Evolutionary conservation across 805 yeast genomes (phyloP).

Genomic region (Saccharomycopsis lassenensis): DNA sequence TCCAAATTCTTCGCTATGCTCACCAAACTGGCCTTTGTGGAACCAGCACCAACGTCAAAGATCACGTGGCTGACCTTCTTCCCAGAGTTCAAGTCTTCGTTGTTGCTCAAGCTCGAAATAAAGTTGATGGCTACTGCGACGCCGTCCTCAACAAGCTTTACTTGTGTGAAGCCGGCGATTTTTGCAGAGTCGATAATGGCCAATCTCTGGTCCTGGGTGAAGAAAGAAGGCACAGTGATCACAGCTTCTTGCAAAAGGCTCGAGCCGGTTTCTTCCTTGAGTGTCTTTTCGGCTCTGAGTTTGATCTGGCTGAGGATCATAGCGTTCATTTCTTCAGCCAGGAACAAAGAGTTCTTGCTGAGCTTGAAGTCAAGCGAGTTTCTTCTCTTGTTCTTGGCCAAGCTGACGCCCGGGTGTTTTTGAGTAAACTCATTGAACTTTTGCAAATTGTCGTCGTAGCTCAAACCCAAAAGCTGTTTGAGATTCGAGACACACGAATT

Average conservation of each 20-base stretch:
- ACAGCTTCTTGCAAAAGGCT: slow-evolving; percentile 55
- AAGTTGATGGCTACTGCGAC: slow-evolving; percentile 82
- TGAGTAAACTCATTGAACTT: too few relatives aligned
- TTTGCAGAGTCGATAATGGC: slow-evolving; percentile 65
- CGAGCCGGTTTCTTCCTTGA: slow-evolving; percentile 42
- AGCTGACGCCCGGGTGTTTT: slow-evolving; percentile 54
- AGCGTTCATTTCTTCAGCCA: slow-evolving; percentile 72
- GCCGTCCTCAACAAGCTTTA: slow-evolving; percentile 73
- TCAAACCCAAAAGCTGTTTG: slow-evolving; percentile 63
- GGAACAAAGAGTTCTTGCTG: slow-evolving; percentile 30
- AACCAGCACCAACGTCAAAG: slow-evolving; percentile 89
- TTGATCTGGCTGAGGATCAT: slow-evolving; percentile 67
- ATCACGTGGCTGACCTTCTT: slow-evolving; percentile 50
- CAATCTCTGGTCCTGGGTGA: slow-evolving; percentile 49
- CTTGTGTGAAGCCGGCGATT: slow-evolving; percentile 53
- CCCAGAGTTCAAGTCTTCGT: slow-evolving; percentile 26
- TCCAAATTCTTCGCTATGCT: slow-evolving; percentile 31
- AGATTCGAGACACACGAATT: slow-evolving; percentile 51
- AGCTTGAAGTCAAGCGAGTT: slow-evolving; percentile 46
- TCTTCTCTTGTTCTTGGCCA: slow-evolving; percentile 34
- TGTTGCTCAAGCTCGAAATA: slow-evolving; percentile 49
- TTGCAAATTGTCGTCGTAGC: too few relatives aligned
- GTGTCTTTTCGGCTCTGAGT: slow-evolving; percentile 48
- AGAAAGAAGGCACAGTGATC: slow-evolving; percentile 68
- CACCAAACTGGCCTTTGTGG: slow-evolving; percentile 74